Evolutionary conservation across 805 yeast species (phyloP).

Genomic region (Komagataella pseudopastoris): DNA sequence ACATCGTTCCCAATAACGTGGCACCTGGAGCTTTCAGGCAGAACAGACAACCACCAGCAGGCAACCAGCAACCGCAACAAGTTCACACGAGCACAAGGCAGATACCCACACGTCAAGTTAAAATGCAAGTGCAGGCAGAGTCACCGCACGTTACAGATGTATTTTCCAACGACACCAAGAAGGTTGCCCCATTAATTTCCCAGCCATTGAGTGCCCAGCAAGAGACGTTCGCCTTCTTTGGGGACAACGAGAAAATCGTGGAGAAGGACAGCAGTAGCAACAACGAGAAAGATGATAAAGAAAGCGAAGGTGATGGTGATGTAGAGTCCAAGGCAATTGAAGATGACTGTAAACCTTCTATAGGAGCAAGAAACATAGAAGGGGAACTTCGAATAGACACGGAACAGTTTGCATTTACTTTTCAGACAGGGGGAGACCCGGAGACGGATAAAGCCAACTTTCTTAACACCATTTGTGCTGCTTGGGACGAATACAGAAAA

Average conservation of each 20-base stretch:
- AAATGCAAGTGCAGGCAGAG: background rate
- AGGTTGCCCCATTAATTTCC: conserved; percentile 1
- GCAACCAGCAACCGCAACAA: background rate
- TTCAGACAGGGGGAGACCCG: background rate
- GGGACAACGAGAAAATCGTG: background rate
- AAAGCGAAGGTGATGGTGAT: background rate
- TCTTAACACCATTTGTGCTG: background rate
- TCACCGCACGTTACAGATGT: conserved; percentile 1
- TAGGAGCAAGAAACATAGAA: background rate
- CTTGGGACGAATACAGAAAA: conserved; percentile 2
- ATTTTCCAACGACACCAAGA: background rate
- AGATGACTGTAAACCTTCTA: background rate
- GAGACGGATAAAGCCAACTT: background rate
- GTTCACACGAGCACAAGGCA: background rate
- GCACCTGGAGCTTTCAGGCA: background rate
- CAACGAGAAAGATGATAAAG: background rate
- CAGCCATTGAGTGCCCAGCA: conserved; percentile 2
- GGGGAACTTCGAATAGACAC: conserved; percentile 1
- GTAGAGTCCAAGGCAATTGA: conserved; percentile 3
- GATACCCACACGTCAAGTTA: background rate
- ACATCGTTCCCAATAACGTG: background rate
- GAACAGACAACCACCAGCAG: background rate
- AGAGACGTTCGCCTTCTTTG: conserved; percentile 1
- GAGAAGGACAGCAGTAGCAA: background rate
- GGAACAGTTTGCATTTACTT: conserved; percentile 1